These are phyloP conservation scores for Fusarium penzigii DNA, from an alignment of 2,329 filamentous ascomycete genomes.

Conservation along the genomic window DNA sequence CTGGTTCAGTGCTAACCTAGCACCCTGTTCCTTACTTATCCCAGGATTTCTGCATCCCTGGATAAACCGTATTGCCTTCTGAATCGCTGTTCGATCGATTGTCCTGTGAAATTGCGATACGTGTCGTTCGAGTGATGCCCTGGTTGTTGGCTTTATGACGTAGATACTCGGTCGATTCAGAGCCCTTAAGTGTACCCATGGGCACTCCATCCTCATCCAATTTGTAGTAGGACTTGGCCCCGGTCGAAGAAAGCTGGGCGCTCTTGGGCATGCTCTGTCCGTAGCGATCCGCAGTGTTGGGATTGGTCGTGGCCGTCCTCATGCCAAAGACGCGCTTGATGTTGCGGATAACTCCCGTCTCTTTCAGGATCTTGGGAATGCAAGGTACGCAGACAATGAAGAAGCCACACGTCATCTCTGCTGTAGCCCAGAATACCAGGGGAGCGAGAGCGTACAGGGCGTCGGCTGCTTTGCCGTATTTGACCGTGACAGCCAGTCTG, in stretches of 20 bases:
- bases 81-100: too few species aligned
- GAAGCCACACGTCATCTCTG: slow-evolving; percentile 10
- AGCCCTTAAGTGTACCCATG: not conserved
- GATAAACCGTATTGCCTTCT: too few species aligned
- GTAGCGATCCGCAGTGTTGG: too few species aligned
- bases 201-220: not conserved
- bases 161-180: not conserved
- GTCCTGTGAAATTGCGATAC: too few species aligned
- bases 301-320: not conserved
- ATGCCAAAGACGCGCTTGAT: slow-evolving; percentile 23
- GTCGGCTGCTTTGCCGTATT: slow-evolving; percentile 1
- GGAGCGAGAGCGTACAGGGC: not conserved
- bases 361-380: slow-evolving; percentile 10
- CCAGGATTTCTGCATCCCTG: too few species aligned
- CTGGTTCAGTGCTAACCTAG: too few species aligned
- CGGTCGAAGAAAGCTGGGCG: too few species aligned
- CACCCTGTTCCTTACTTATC: too few species aligned
- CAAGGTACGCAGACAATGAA: slow-evolving; percentile 7
- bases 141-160: too few species aligned
- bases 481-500: slow-evolving; percentile 1
- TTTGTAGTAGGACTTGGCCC: not conserved
- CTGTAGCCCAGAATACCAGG: slow-evolving; percentile 5
- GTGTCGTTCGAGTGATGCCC: too few species aligned
- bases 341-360: slow-evolving; percentile 16
- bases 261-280: too few species aligned